Evolutionary conservation across 306 rosid genomes (phyloP).

Genomic region (Pyrus communis): DNA sequence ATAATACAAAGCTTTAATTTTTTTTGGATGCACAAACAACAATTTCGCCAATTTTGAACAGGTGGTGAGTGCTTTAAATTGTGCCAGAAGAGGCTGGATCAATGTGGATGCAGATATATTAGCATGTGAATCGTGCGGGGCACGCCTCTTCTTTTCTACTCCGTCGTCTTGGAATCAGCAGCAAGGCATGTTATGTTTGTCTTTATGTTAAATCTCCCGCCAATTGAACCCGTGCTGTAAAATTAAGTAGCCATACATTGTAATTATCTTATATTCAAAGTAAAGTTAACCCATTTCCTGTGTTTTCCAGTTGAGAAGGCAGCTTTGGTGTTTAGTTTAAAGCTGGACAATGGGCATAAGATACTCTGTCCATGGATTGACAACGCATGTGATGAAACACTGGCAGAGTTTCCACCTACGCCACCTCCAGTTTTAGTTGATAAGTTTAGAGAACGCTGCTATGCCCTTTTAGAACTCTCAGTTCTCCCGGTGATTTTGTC

Average conservation of each 20-base stretch:
- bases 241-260: neutral
- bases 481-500: slow-evolving; percentile 68
- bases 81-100: slow-evolving; percentile 96
- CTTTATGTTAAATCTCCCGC: neutral
- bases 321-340: slow-evolving; percentile 84
- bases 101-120: slow-evolving; percentile 71
- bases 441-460: slow-evolving; percentile 57
- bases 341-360: slow-evolving; percentile 86
- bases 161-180: slow-evolving; percentile 88
- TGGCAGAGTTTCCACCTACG: slow-evolving; percentile 70
- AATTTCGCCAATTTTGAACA: slow-evolving; percentile 23
- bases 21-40: neutral
- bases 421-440: slow-evolving; percentile 55
- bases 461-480: slow-evolving; percentile 47
- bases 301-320: slow-evolving; percentile 81
- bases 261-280: neutral
- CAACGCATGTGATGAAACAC: slow-evolving; percentile 73
- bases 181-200: slow-evolving; percentile 50
- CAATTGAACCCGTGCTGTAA: neutral
- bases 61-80: slow-evolving; percentile 83
- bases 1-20: neutral
- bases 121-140: slow-evolving; percentile 80
- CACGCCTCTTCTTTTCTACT: slow-evolving; percentile 69
- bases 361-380: slow-evolving; percentile 91
- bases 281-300: slow-evolving; percentile 12